Base-by-base conservation (phyloP, 2,329 filamentous ascomycete species). In the Cytospora schulzeri region DNA sequence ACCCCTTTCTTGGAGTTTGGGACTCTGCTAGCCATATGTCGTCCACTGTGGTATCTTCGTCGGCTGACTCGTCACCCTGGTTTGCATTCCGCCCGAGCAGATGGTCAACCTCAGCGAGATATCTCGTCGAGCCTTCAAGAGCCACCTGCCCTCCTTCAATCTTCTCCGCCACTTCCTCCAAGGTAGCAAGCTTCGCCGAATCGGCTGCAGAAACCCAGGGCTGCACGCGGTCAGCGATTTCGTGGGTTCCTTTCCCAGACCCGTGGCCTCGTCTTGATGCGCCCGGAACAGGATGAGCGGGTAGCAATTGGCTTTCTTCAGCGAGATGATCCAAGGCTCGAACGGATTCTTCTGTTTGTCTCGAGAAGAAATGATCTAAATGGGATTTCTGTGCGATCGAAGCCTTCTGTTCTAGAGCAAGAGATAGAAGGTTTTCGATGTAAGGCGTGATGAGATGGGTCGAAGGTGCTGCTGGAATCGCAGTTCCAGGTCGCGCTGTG, bases 261-360 rank as follows among this genome's bases (percentile, higher is more conserved):
- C 78, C 78, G n/a, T 75, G 74, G 26, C 76, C 75, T 19, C 73
- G 69, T 50, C 74, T 76, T 8, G 65, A 64, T 3, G 72, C 71
- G 24, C 71, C 73, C 3, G 79, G 77, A 68, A 79, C 74, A 0
- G 84, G 80, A 67, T 87, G 80, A 11, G 78, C 75, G 1, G 81
- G 82, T 15, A 90, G 78, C 19, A 90, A 76, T 67, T 87, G 85
- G 69, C 87, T 89, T 71, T 89, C 86, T 57, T 89, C 83, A 14
- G 82, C 80, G 3, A 89, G 76, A 63, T 81, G 84, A 57, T 81
- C 79, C 9, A 89, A 75, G 1, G 76, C 72, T 71, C 84, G 81
- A 60, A 77, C 76, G 17, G 79, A 78, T 14, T 85, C 81, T 65
- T 82, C 82, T 26, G 79, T 76, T 67, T 87, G 81, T 67, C 79